A percentile compares a stretch with the other conserved stretches of the same genome.
phyloP scores from a whole-genome alignment of 345 rosid genomes.

The Murraya paniculata region DNA sequence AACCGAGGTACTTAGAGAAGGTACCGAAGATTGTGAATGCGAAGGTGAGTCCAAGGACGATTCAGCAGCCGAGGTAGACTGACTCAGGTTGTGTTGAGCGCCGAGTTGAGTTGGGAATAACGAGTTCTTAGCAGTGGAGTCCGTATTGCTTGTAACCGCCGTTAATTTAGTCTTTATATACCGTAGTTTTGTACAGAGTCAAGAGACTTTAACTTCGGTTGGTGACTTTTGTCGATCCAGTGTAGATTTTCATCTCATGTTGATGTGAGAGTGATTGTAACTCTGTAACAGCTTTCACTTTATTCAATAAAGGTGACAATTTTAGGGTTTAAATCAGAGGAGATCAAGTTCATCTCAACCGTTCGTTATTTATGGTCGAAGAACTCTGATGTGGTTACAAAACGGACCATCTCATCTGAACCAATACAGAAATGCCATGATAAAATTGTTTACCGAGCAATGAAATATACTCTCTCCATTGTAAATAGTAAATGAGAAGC shows the following conservation, averaged over 20 bases:
- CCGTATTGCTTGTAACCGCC: neutral
- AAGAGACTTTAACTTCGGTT: neutral
- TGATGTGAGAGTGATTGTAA: neutral
- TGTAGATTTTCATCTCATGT: neutral
- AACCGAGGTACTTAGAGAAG: constrained; percentile 41
- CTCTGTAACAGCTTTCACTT: neutral
- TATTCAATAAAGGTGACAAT: neutral
- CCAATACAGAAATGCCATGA: neutral
- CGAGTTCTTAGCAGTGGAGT: neutral
- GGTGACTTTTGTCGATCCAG: neutral
- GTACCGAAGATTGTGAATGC: constrained; percentile 49
- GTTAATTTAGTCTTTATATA: neutral
- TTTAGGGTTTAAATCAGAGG: neutral
- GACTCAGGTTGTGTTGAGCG: neutral
- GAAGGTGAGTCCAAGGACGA: constrained; percentile 58
- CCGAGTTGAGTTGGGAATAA: neutral
- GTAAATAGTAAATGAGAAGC: too few relatives aligned
- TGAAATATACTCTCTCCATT: too few relatives aligned
- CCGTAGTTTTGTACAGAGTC: neutral
- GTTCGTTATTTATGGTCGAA: neutral
- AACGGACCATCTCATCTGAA: neutral
- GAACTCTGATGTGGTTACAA: neutral
- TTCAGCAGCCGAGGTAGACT: constrained; percentile 60
- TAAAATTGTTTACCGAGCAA: neutral
- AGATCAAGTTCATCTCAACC: neutral